A percentile compares a stretch with the other conserved stretches of the same genome.
Conservation (phyloP, 768 basidiomycete species). For the Gloeophyllum trabeum region DNA sequence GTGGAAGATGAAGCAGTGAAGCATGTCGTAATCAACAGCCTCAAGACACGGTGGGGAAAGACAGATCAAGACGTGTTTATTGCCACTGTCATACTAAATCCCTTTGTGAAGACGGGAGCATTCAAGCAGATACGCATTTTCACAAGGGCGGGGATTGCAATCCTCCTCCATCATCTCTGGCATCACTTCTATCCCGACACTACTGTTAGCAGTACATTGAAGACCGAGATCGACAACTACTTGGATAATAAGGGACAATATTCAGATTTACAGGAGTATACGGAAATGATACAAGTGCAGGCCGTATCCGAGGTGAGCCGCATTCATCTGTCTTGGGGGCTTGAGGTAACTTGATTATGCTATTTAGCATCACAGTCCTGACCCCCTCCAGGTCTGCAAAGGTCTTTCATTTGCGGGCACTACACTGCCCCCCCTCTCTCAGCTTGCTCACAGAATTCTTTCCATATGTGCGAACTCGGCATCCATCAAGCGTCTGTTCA, state of each 20-base stretch:
- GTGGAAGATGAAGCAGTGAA: neutral
- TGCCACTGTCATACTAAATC: slow-evolving; percentile 11
- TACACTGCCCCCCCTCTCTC: neutral
- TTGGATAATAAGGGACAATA: neutral
- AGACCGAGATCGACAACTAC: neutral
- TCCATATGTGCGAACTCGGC: slow-evolving; percentile 19
- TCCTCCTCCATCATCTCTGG: neutral
- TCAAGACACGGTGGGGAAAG: slow-evolving; percentile 13
- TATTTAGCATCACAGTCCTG: neutral
- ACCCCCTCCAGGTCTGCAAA: neutral
- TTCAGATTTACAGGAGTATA: neutral
- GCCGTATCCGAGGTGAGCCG: no score
- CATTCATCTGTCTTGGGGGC: neutral
- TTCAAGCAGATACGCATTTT: neutral
- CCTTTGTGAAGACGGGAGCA: neutral
- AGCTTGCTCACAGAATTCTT: slow-evolving; percentile 12
- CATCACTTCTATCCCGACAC: neutral
- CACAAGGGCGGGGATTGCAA: neutral
- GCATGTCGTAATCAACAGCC: slow-evolving; percentile 3
- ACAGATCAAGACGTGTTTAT: slow-evolving; percentile 14
- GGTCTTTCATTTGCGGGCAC: neutral
- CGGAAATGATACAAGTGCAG: neutral
- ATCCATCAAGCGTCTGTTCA: slow-evolving; percentile 20
- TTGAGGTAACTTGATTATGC: neutral
- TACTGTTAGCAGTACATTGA: neutral